phyloP scores from a whole-genome alignment of 306 rosid genomes.

The Lablab purpureus region DNA sequence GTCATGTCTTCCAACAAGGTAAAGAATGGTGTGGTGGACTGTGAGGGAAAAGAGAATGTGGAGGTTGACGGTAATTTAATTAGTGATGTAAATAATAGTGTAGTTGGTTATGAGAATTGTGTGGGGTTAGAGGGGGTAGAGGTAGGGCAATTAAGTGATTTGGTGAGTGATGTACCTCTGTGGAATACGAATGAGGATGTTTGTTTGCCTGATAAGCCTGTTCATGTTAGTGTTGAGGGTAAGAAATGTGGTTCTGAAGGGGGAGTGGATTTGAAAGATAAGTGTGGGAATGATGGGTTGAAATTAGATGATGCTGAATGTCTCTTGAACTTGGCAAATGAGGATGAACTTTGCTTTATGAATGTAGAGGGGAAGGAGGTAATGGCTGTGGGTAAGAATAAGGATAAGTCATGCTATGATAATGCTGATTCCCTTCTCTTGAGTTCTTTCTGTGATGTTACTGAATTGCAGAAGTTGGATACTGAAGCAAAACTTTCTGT shows the following conservation, averaged over 20 bases:
- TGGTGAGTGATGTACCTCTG: conserved; percentile 52
- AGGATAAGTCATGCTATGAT: conserved; percentile 45
- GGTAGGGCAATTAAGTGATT: conserved; percentile 50
- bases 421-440: conserved; percentile 50
- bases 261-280: conserved; percentile 10
- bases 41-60: not conserved
- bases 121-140: conserved; percentile 47
- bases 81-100: conserved; percentile 44
- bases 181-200: conserved; percentile 73
- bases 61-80: conserved; percentile 28
- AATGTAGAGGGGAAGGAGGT: conserved; percentile 56
- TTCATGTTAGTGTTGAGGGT: conserved; percentile 48
- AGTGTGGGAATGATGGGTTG: conserved; percentile 34
- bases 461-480: conserved; percentile 48
- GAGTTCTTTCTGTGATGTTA: conserved; percentile 57
- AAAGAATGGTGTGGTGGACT: not conserved
- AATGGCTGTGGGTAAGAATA: conserved; percentile 25
- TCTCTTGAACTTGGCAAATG: conserved; percentile 52
- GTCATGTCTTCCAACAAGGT: conserved; percentile 44
- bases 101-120: conserved; percentile 50
- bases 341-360: conserved; percentile 47
- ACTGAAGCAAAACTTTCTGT: conserved; percentile 36
- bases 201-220: conserved; percentile 59
- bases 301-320: conserved; percentile 45
- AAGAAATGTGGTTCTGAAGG: conserved; percentile 30